Percentiles rank a stretch among this genome's conserved stretches.
Conservation (phyloP, 2,329 filamentous ascomycete genomes). For the Claviceps pusilla region DNA sequence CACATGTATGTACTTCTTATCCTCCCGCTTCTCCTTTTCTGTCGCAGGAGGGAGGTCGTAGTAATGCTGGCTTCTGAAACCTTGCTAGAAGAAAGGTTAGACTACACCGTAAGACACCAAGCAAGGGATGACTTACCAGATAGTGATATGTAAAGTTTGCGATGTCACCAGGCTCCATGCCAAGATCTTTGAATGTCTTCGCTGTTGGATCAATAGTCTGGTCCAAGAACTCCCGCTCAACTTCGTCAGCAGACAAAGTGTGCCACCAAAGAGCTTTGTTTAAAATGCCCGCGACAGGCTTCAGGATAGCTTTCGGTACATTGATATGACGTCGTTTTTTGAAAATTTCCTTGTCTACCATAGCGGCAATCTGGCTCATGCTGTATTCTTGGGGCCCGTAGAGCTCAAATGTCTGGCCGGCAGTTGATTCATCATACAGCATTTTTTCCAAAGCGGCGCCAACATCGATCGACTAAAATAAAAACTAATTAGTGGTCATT, state of each 20-base stretch:
- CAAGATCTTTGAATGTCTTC: conserved; percentile 91
- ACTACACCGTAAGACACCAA: too few relatives aligned
- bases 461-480: conserved; percentile 63
- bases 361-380: conserved; percentile 66
- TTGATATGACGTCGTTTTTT: conserved; percentile 86
- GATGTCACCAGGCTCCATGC: conserved; percentile 77
- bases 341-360: conserved; percentile 86
- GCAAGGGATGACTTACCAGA: conserved; percentile 46
- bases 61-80: conserved; percentile 73
- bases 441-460: conserved; percentile 79
- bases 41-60: conserved; percentile 91
- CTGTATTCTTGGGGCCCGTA: conserved; percentile 90
- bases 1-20: conserved; percentile 94
- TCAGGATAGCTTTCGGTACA: conserved; percentile 64
- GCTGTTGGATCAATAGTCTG: conserved; percentile 79
- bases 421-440: conserved; percentile 79
- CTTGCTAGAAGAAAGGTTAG: conserved; percentile 48
- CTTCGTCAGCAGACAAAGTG: conserved; percentile 63
- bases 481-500: background rate
- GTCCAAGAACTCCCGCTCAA: conserved; percentile 86
- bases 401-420: conserved; percentile 81
- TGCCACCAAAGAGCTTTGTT: conserved; percentile 87
- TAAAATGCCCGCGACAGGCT: conserved; percentile 56
- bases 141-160: conserved; percentile 85
- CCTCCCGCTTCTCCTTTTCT: conserved; percentile 84